These are phyloP conservation scores for Fusarium sp. DNA, from an alignment of 2,329 filamentous ascomycete species.

Conservation along the genomic window DNA sequence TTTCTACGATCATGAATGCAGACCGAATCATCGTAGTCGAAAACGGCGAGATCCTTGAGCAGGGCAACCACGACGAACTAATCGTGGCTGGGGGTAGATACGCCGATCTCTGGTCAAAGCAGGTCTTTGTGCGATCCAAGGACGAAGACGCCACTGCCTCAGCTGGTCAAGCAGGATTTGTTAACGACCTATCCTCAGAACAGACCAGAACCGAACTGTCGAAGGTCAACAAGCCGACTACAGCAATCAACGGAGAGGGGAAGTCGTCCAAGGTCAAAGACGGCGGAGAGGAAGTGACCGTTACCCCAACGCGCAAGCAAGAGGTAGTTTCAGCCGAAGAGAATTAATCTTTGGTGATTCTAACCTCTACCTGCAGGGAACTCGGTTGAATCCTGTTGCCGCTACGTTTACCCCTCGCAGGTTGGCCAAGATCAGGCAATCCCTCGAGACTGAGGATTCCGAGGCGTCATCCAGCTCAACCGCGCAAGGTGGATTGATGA, in stretches of 20 bases:
- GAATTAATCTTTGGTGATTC: constrained; percentile 50
- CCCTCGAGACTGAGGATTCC: constrained; percentile 20
- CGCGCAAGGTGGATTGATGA: constrained; percentile 1
- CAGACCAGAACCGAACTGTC: constrained; percentile 49
- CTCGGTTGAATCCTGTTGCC: constrained; percentile 66
- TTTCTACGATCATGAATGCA: constrained; percentile 78
- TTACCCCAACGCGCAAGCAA: constrained; percentile 54
- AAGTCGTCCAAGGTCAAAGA: constrained; percentile 37
- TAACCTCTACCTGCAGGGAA: constrained; percentile 60
- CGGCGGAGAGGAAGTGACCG: constrained; percentile 42
- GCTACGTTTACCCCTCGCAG: constrained; percentile 64
- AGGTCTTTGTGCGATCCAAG: constrained; percentile 65
- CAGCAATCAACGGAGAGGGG: constrained; percentile 35
- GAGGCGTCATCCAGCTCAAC: constrained; percentile 22
- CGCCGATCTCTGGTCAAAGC: constrained; percentile 72
- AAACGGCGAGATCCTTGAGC: constrained; percentile 71
- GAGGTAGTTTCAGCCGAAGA: constrained; percentile 60
- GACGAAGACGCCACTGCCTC: constrained; percentile 48
- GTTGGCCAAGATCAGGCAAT: constrained; percentile 30
- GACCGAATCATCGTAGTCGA: constrained; percentile 74
- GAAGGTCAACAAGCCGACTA: constrained; percentile 48
- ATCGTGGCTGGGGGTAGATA: constrained; percentile 70
- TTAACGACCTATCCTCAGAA: constrained; percentile 53
- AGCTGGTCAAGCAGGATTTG: constrained; percentile 41
- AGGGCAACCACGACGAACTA: constrained; percentile 70